A percentile compares a stretch with the other conserved stretches of the same genome.
phyloP scores from a whole-genome alignment of 345 rosid genomes.

The Viola odorata region DNA sequence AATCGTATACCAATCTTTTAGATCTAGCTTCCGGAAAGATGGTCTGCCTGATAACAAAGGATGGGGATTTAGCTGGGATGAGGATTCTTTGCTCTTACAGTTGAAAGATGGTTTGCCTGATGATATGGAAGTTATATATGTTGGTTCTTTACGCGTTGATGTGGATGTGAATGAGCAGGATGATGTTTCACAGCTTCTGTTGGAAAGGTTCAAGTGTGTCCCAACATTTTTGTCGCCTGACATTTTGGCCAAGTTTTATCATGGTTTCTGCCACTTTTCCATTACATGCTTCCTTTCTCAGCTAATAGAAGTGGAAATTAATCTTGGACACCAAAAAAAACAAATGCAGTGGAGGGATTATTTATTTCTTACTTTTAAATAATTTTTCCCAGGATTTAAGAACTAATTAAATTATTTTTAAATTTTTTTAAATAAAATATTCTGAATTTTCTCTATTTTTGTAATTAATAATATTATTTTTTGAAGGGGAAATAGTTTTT shows the following conservation, averaged over 20 bases:
- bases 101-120: slow-evolving; percentile 73
- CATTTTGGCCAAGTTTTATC: slow-evolving; percentile 57
- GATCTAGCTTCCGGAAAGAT: slow-evolving; percentile 87
- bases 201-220: slow-evolving; percentile 71
- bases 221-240: slow-evolving; percentile 65
- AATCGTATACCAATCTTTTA: slow-evolving; percentile 68
- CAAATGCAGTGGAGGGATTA: too few species aligned
- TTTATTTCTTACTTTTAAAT: too few species aligned
- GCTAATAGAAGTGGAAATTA: too few species aligned
- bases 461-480: too few species aligned
- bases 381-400: too few species aligned
- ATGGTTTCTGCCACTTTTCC: slow-evolving; percentile 77
- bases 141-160: slow-evolving; percentile 55
- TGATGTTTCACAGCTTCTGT: slow-evolving; percentile 59
- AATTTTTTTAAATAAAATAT: too few species aligned
- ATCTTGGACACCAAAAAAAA: too few species aligned
- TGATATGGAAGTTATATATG: slow-evolving; percentile 71
- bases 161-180: slow-evolving; percentile 60
- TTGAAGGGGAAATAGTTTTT: too few species aligned
- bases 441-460: too few species aligned
- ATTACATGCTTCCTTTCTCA: slow-evolving; percentile 72
- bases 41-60: slow-evolving; percentile 66
- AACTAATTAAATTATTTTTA: too few species aligned
- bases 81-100: slow-evolving; percentile 55
- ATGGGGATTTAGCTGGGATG: slow-evolving; percentile 79